phyloP scores from a whole-genome alignment of 2,329 filamentous ascomycete genomes.

The Fusarium oxysporum region DNA sequence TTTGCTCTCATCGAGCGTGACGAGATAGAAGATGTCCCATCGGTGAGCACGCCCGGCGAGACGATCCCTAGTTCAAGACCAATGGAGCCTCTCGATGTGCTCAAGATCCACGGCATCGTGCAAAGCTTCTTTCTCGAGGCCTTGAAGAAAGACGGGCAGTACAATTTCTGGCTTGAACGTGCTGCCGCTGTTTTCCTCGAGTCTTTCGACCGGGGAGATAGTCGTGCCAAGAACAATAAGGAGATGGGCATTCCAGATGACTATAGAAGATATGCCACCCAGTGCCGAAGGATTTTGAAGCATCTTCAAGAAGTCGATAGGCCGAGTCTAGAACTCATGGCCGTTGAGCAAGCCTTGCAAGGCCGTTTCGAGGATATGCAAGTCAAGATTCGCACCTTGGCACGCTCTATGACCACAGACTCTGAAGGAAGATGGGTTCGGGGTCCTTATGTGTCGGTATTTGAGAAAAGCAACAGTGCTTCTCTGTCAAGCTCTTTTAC shows the following conservation, averaged over 20 bases:
- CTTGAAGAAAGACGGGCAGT: constrained; percentile 33
- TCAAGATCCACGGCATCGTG: constrained; percentile 41
- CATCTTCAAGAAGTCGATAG: constrained; percentile 34
- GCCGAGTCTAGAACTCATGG: constrained; percentile 26
- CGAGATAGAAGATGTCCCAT: constrained; percentile 40
- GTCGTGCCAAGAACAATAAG: constrained; percentile 22
- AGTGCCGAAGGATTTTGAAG: constrained; percentile 39
- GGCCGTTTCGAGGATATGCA: constrained; percentile 36
- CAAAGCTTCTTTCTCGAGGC: constrained; percentile 42
- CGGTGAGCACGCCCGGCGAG: constrained; percentile 22
- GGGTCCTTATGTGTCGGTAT: constrained; percentile 42
- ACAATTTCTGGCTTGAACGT: constrained; percentile 41
- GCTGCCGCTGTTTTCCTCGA: constrained; percentile 39
- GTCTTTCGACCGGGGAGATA: constrained; percentile 39
- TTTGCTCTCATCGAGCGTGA: constrained; percentile 44
- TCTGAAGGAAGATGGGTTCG: constrained; percentile 15
- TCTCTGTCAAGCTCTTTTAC: constrained; percentile 33
- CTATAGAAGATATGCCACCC: constrained; percentile 39
- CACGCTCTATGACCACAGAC: constrained; percentile 33
- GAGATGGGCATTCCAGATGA: constrained; percentile 40
- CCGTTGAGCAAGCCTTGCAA: constrained; percentile 20
- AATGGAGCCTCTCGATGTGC: constrained; percentile 37
- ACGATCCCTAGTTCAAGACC: constrained; percentile 4
- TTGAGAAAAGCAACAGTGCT: constrained; percentile 40
- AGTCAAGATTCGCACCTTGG: constrained; percentile 22